These are phyloP conservation scores for Tephrocybe sp. DNA, from an alignment of 768 basidiomycete genomes.

Conservation along the genomic window DNA sequence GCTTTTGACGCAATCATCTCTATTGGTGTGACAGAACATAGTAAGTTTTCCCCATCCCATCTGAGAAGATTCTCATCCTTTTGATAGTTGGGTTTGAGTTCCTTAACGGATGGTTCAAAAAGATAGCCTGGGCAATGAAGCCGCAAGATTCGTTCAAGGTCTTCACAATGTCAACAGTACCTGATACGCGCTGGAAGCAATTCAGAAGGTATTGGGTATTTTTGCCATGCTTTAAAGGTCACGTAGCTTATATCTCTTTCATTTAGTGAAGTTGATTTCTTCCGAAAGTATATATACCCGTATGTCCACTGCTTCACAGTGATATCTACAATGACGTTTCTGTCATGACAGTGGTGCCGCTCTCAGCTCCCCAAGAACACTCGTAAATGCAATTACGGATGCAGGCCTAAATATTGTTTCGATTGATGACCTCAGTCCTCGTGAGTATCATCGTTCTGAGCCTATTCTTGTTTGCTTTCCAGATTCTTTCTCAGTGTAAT, in stretches of 20 bases:
- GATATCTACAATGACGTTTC: neutral
- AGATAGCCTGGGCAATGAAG: slow-evolving; percentile 12
- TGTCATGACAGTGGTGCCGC: neutral
- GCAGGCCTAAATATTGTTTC: slow-evolving; percentile 10
- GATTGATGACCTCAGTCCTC: slow-evolving; percentile 10
- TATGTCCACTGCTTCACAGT: neutral
- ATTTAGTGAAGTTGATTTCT: slow-evolving; percentile 10
- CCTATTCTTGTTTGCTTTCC: neutral
- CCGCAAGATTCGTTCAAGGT: slow-evolving; percentile 10
- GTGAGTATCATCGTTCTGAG: neutral
- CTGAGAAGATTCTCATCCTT: neutral
- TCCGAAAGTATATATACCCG: slow-evolving; percentile 12
- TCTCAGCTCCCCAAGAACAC: slow-evolving; percentile 4
- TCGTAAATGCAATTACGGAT: slow-evolving; percentile 7
- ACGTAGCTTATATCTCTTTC: neutral
- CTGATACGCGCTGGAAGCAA: slow-evolving; percentile 11
- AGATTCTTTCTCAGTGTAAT: neutral
- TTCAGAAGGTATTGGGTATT: neutral
- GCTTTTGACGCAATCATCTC: slow-evolving; percentile 50
- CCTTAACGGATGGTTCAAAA: slow-evolving; percentile 6
- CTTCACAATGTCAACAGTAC: slow-evolving; percentile 12
- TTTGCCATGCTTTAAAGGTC: neutral
- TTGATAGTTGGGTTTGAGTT: slow-evolving; percentile 5
- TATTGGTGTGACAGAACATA: slow-evolving; percentile 47
- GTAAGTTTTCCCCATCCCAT: neutral